phyloP scores from a whole-genome alignment of 148 eudicot species.

The Chenopodium suecicum region DNA sequence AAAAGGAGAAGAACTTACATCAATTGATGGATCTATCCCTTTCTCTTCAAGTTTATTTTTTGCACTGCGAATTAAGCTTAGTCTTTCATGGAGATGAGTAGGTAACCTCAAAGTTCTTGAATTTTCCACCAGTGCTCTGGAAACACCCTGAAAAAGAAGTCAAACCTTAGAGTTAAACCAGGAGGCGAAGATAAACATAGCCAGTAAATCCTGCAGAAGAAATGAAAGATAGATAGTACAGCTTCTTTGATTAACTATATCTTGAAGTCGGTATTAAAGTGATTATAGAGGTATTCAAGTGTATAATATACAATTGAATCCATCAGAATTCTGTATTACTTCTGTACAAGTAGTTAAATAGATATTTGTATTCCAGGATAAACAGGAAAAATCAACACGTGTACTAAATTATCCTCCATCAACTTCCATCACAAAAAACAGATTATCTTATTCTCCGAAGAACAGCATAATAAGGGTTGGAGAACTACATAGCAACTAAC shows the following conservation, averaged over 20 bases:
- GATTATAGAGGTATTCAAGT: not conserved
- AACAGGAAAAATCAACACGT: not conserved
- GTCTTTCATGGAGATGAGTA: slow-evolving; percentile 79
- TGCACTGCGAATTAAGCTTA: slow-evolving; percentile 72
- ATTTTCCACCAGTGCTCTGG: slow-evolving; percentile 73
- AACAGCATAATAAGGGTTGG: not conserved
- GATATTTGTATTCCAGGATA: not conserved
- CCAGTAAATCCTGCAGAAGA: not conserved
- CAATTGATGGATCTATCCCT: slow-evolving; percentile 80
- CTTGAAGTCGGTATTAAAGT: not conserved
- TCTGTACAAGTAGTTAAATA: not conserved
- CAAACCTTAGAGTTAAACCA: slow-evolving; percentile 16
- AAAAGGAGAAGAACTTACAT: slow-evolving; percentile 47
- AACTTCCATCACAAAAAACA: not conserved
- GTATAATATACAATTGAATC: not conserved
- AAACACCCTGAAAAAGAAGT: slow-evolving; percentile 68
- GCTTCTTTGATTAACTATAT: not conserved
- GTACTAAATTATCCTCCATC: not conserved
- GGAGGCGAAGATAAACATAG: not conserved
- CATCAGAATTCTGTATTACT: not conserved
- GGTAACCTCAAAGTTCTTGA: slow-evolving; percentile 86
- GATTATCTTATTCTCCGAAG: not conserved
- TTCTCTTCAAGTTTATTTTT: slow-evolving; percentile 68
- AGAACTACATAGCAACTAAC: not conserved
- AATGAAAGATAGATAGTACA: not conserved